These are phyloP conservation scores for Komagataella ulmi DNA, from an alignment of 805 yeast species.

Conservation along the genomic window DNA sequence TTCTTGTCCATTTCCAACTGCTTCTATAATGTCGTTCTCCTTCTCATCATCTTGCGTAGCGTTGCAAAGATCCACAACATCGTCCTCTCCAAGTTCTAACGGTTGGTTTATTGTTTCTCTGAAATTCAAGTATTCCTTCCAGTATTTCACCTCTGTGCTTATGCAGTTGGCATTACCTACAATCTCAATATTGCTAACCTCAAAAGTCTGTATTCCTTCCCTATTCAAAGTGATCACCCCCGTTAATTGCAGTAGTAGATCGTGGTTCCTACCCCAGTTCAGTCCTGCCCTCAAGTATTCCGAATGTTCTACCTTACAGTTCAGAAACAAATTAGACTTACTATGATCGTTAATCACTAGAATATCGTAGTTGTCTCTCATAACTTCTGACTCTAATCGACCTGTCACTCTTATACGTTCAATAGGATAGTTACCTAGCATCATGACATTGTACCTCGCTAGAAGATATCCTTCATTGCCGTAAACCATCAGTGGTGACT, in stretches of 20 bases:
- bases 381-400: slow-evolving; percentile 18
- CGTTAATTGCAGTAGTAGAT: background rate
- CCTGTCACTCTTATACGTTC: slow-evolving; percentile 22
- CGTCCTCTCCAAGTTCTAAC: background rate
- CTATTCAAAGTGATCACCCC: background rate
- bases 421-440: slow-evolving; percentile 31
- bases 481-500: slow-evolving; percentile 12
- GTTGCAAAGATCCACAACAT: background rate
- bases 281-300: background rate
- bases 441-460: slow-evolving; percentile 8
- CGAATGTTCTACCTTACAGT: background rate
- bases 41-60: background rate
- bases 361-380: slow-evolving; percentile 5
- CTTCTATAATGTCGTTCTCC: background rate
- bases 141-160: background rate
- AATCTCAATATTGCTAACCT: background rate
- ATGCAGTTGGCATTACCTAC: background rate
- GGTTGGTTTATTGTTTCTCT: background rate
- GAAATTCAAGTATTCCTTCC: background rate
- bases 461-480: slow-evolving; percentile 11
- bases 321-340: background rate
- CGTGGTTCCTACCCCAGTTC: background rate
- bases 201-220: background rate
- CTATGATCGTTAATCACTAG: background rate
- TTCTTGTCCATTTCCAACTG: background rate